Base-by-base conservation (phyloP, 2,329 filamentous ascomycete genomes). In the Byssothecium circinans region DNA sequence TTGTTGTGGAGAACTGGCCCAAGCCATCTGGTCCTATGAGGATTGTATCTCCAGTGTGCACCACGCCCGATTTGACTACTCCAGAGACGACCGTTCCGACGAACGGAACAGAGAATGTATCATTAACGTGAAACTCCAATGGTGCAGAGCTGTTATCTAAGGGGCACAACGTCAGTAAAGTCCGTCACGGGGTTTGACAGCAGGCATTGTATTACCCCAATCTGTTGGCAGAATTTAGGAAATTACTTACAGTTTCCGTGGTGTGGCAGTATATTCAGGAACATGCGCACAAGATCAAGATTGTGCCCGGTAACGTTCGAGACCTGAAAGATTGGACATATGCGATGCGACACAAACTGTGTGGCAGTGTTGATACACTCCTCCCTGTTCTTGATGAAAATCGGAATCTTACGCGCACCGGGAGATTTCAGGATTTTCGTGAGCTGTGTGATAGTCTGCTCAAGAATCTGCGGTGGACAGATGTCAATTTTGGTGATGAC, bases 401-500 rank as follows among this genome's bases (percentile, higher is more conserved):
- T 89, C 2, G 94, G 94, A 30, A 99, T 95, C 74, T 99, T 99
- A 32, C 89, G 82, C 3, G 94, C 94, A 6, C 91, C 94, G 0
- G 91, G 91, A 46, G 89, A 95, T 71, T 96, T 96, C 57, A 99
- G 79, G 42, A 99, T 96, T 65, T 91, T 89, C 43, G 85, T 92
- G 53, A 99, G 83, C 70, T 97, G 92, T 10, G 85, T 87, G 37
- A 97, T 85, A 18, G 94, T 99, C 75, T 97, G 88, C 73, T 95
- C 85, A 19, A 99, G 78, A 63, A 99, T 96, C 57, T 97, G 88
- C 1, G 92, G 91, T 18, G 94, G 94, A 70, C 94, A 97, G 46
- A 97, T 97, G 68, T 97, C 94, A 56, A 97, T 96, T 77, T 97
- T 99, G 71, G 92, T 99, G 54, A 97, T 85, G 56, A 96, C 86